These are phyloP conservation scores for Tephrocybe sp. DNA, from an alignment of 768 basidiomycete species.

Conservation along the genomic window DNA sequence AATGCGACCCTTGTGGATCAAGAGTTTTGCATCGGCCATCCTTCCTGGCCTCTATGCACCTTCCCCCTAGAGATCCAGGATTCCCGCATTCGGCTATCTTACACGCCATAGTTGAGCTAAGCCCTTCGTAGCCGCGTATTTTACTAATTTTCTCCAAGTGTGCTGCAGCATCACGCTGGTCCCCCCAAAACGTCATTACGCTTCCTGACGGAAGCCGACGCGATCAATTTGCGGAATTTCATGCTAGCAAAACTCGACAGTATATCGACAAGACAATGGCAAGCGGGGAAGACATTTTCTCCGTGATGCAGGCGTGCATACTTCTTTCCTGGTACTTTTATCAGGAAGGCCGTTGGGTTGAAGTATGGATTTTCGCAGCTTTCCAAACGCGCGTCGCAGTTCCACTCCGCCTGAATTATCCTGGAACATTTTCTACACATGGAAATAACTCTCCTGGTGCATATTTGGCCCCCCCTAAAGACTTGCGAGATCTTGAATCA, in stretches of 20 bases:
- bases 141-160: constrained; percentile 44
- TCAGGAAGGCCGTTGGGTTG: constrained; percentile 86
- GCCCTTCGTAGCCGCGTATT: too few species aligned
- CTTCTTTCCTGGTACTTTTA: constrained; percentile 90
- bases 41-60: constrained; percentile 74
- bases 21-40: constrained; percentile 79
- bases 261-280: constrained; percentile 90
- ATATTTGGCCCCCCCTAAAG: constrained; percentile 78
- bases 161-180: constrained; percentile 81
- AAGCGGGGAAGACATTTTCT: constrained; percentile 84
- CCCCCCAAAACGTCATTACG: constrained; percentile 63
- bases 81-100: constrained; percentile 90
- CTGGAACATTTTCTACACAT: constrained; percentile 75
- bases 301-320: constrained; percentile 83
- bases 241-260: constrained; percentile 81
- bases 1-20: constrained; percentile 83
- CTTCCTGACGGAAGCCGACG: constrained; percentile 72
- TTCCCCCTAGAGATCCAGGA: constrained; percentile 75
- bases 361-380: constrained; percentile 88
- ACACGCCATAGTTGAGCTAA: constrained; percentile 75
- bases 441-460: constrained; percentile 69
- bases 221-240: constrained; percentile 86
- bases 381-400: constrained; percentile 82
- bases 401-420: constrained; percentile 81
- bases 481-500: constrained; percentile 71